Base-by-base conservation (phyloP, 75 land plant species). In the Azolla pinnata region DNA sequence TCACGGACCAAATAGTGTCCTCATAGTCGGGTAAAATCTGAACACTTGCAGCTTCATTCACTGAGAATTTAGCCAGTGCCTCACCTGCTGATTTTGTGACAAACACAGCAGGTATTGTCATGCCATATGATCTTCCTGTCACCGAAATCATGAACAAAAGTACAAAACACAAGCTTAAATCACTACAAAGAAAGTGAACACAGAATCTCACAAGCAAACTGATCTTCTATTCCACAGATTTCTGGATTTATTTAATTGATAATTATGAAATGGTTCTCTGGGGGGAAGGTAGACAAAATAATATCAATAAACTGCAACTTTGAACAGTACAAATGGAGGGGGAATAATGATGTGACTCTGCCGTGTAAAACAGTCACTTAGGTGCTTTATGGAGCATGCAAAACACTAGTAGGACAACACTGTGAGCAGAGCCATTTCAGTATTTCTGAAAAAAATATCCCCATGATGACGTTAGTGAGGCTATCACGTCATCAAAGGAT, bases 91-190 rank as follows among this genome's bases (percentile, higher is more conserved):
- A 61, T n/a, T 44, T 38, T 19, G 61, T 57, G 30, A 66, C 52
- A 31, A 66, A 66, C 4, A 66, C 62, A 44, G 68, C 68, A 57
- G 31, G 29, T 31, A 66, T 66, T 0, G n/a, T 2, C 18, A 66
- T 57, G 9, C 68, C 68, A 2, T 25, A 21, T 20, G 68, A 57
- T 42, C 56, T 44, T 56, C 68, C 68, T 12, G 46, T 17, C 68
- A 66, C 62, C 46, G 68, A 7, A 12, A 52, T 12, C 40, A 35
- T 5, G 19, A 48, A 48, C 4, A 48, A 48, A 20, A 48, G 14
- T 38, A 38, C 7, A 38, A 7, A 14, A 38, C 42, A 38, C 14
- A 14, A 38, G 42, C 14, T 8, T 8, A 8, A 8, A 38, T 38
- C 42, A 7, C 42, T 8, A 14, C 42, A 38, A 38, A 38, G 12